Conservation (phyloP, 1,139 yeast genomes). For the Yamadazyma songkhlaensis region DNA sequence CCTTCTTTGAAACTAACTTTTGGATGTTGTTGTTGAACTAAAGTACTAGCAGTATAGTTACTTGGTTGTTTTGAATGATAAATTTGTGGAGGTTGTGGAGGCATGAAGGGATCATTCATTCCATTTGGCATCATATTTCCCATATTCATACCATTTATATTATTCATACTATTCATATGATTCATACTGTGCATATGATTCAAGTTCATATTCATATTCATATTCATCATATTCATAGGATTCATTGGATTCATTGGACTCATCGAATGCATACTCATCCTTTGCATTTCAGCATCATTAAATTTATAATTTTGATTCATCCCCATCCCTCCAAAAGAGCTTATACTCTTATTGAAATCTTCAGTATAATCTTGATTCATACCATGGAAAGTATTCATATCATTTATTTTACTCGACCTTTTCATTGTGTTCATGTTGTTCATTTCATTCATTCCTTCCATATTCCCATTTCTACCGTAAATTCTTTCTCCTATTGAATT, state of each 20-base stretch:
- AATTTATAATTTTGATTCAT: not conserved
- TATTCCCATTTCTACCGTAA: not conserved
- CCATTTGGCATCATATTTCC: constrained; percentile 1
- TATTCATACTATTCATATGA: constrained; percentile 2
- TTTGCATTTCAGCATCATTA: not conserved
- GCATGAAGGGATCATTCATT: constrained; percentile 10
- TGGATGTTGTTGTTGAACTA: constrained; percentile 18
- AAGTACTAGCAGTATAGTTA: constrained; percentile 18
- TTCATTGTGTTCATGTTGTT: not conserved
- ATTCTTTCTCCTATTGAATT: not conserved
- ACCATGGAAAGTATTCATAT: not conserved
- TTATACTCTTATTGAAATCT: not conserved
- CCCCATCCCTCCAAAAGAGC: constrained; percentile 1
- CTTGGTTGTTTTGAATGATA: constrained; percentile 11
- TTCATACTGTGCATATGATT: not conserved
- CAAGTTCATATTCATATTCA: not conserved
- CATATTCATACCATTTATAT: constrained; percentile 4
- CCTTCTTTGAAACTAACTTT: constrained; percentile 39
- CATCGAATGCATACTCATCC: not conserved
- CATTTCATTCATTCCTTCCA: not conserved
- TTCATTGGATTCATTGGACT: not conserved
- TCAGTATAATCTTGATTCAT: not conserved
- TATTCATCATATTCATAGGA: not conserved
- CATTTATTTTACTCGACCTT: not conserved
- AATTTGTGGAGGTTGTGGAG: constrained; percentile 13